These are phyloP conservation scores for Cymbopogon citratus DNA, from an alignment of 176 grass and related monocot genomes.

Conservation along the genomic window DNA sequence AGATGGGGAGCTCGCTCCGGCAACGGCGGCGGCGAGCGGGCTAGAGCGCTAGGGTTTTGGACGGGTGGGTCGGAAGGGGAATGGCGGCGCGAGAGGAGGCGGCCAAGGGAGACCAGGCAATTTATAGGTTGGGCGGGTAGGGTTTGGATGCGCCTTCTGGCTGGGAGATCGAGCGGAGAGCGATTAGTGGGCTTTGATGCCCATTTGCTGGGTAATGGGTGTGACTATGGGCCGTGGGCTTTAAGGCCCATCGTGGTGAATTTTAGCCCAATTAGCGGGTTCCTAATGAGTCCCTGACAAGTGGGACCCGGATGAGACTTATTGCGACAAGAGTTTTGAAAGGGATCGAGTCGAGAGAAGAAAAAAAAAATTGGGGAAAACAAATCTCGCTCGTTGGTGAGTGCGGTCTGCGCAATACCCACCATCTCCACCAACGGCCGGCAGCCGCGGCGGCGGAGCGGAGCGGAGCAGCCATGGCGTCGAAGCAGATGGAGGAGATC, in stretches of 20 bases:
- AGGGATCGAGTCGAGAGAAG: background rate
- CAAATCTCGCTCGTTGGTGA: background rate
- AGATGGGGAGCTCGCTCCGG: constrained; percentile 18
- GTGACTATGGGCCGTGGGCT: too few species aligned
- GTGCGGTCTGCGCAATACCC: background rate
- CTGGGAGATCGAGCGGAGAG: background rate
- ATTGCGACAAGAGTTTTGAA: background rate
- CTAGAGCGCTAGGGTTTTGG: constrained; percentile 32
- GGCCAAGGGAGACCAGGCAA: rapidly evolving
- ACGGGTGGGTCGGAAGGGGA: background rate
- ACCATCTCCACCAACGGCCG: background rate
- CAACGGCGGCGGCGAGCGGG: constrained; percentile 7
- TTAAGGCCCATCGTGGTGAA: background rate
- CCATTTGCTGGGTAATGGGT: background rate
- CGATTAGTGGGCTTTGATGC: background rate
- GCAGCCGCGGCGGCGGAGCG: background rate
- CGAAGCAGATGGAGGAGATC: constrained; percentile 99
- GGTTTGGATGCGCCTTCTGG: constrained; percentile 17
- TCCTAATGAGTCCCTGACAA: background rate
- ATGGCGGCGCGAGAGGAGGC: constrained; percentile 36
- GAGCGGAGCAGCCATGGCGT: constrained; percentile 52
- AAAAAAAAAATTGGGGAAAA: background rate
- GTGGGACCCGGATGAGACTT: background rate
- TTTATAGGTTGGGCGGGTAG: constrained; percentile 32
- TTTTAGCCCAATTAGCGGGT: background rate